Conservation (phyloP, 768 basidiomycete genomes). For the Artomyces pyxidatus region DNA sequence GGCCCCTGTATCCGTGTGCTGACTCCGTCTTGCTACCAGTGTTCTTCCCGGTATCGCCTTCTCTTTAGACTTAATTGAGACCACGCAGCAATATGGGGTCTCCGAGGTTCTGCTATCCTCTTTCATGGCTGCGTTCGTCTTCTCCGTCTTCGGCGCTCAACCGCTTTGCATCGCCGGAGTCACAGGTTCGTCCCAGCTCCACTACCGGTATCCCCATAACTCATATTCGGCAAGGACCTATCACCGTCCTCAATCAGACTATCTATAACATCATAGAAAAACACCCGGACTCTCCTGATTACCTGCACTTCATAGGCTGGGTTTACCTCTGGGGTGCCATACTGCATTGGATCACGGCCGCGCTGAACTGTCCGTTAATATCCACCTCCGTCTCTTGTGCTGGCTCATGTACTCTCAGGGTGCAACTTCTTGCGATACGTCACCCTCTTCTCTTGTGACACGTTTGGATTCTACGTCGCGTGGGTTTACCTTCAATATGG, state of each 20-base stretch:
- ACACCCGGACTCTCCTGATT: conserved; percentile 54
- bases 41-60: conserved; percentile 91
- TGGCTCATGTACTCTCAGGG: conserved; percentile 34
- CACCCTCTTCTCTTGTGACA: conserved; percentile 85
- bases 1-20: no score
- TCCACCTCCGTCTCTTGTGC: neutral
- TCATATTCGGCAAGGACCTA: conserved; percentile 57
- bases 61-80: conserved; percentile 86
- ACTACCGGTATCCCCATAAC: neutral
- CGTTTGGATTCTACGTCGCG: conserved; percentile 88
- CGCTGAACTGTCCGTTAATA: conserved; percentile 55
- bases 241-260: conserved; percentile 89
- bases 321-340: conserved; percentile 89
- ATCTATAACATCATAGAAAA: conserved; percentile 68
- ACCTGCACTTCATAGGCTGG: conserved; percentile 87
- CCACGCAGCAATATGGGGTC: conserved; percentile 83
- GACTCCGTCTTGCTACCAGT: conserved; percentile 26
- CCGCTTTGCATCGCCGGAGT: conserved; percentile 90
- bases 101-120: conserved; percentile 76
- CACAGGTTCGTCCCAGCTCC: conserved; percentile 44
- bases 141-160: conserved; percentile 83
- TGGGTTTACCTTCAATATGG: conserved; percentile 90
- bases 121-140: conserved; percentile 86
- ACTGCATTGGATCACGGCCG: conserved; percentile 74
- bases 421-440: conserved; percentile 83